These are phyloP conservation scores for Tubosaeta brunneosetosa DNA, from an alignment of 768 basidiomycete species.

Conservation along the genomic window DNA sequence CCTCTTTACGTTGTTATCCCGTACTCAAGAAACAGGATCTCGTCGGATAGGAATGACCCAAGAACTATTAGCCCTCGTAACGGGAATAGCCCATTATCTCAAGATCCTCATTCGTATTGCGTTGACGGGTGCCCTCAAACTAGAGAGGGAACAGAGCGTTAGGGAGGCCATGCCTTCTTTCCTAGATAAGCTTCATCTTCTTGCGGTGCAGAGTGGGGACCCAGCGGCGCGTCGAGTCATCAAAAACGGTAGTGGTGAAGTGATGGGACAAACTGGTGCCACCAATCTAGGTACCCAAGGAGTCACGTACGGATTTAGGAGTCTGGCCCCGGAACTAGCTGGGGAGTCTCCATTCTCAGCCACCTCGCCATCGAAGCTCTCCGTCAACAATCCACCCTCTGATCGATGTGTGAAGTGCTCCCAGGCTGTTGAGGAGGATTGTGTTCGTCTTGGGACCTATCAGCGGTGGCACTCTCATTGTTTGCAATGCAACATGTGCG, in stretches of 20 bases:
- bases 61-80: conserved; percentile 93
- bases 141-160: conserved; percentile 86
- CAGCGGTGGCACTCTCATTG: conserved; percentile 96
- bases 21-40: conserved; percentile 89
- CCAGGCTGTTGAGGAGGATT: conserved; percentile 94
- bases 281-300: conserved; percentile 76
- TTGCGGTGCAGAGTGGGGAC: conserved; percentile 82
- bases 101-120: conserved; percentile 99
- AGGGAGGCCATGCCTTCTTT: conserved; percentile 83
- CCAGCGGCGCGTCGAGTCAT: conserved; percentile 72
- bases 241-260: conserved; percentile 69
- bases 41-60: conserved; percentile 95
- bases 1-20: conserved; percentile 92
- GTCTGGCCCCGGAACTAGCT: conserved; percentile 86
- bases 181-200: conserved; percentile 87
- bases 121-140: conserved; percentile 89
- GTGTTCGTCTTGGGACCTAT: conserved; percentile 91
- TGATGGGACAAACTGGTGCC: conserved; percentile 33
- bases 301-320: conserved; percentile 90
- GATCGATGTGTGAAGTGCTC: conserved; percentile 90
- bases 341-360: conserved; percentile 74
- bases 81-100: conserved; percentile 97
- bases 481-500: conserved; percentile 78
- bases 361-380: conserved; percentile 41
- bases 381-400: conserved; percentile 69